These are phyloP conservation scores for Botrytis porri DNA, from an alignment of 2,329 filamentous ascomycete genomes.

Conservation along the genomic window DNA sequence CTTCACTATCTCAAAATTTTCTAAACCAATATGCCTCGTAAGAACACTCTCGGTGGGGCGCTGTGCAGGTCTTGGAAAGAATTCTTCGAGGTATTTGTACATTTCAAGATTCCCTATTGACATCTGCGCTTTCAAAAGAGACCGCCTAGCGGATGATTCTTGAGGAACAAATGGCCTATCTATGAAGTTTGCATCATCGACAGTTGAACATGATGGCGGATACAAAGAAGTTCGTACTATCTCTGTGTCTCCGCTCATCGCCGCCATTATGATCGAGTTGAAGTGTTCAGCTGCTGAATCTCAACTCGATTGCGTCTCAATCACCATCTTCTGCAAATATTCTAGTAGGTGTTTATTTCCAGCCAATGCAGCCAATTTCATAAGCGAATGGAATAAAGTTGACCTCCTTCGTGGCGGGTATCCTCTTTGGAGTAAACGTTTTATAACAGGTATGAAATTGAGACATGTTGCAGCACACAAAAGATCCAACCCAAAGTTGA, in stretches of 20 bases:
- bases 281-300: neutral
- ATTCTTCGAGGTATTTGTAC: neutral
- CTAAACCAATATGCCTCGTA: neutral
- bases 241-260: conserved; percentile 18
- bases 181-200: conserved; percentile 8
- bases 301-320: neutral
- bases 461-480: neutral
- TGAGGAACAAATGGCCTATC: conserved; percentile 1
- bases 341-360: conserved; percentile 20
- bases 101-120: neutral
- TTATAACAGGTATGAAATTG: neutral
- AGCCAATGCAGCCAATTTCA: conserved; percentile 19
- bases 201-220: conserved; percentile 17
- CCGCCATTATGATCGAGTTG: neutral
- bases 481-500: neutral
- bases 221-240: conserved; percentile 21
- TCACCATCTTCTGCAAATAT: conserved; percentile 12
- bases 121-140: neutral
- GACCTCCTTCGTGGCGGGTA: rapidly evolving
- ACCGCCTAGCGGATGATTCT: too few relatives aligned
- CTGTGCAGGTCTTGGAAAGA: neutral
- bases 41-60: rapidly evolving
- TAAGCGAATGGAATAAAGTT: conserved; percentile 7
- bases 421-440: neutral
- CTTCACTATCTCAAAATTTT: conserved; percentile 1